Evolutionary conservation across 1,139 yeast species (phyloP).

Genomic region (Kurtzmaniella quercitrusa): DNA sequence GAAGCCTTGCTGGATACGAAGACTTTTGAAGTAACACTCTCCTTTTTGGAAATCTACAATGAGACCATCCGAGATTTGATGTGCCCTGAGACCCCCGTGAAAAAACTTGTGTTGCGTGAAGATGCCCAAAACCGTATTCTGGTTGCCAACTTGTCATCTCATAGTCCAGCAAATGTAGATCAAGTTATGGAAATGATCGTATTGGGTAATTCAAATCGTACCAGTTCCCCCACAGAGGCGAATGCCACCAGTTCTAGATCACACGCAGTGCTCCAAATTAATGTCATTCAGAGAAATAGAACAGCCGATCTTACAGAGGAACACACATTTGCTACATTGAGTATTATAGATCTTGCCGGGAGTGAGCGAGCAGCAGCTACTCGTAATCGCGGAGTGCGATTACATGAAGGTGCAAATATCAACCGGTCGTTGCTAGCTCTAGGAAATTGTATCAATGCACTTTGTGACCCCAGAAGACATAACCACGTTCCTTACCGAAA

Average conservation of each 20-base stretch:
- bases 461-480: slow-evolving; percentile 66
- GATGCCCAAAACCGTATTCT: slow-evolving; percentile 63
- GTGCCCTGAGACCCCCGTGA: slow-evolving; percentile 46
- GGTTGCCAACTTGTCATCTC: slow-evolving; percentile 71
- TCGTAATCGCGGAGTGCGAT: slow-evolving; percentile 70
- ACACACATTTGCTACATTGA: slow-evolving; percentile 73
- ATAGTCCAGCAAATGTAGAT: slow-evolving; percentile 59
- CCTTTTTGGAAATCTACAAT: slow-evolving; percentile 85
- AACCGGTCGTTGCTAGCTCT: slow-evolving; percentile 82
- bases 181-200: slow-evolving; percentile 80
- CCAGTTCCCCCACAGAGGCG: slow-evolving; percentile 86
- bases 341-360: slow-evolving; percentile 90
- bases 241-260: slow-evolving; percentile 88
- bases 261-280: slow-evolving; percentile 86
- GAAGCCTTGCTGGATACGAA: slow-evolving; percentile 53
- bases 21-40: slow-evolving; percentile 56
- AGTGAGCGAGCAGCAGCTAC: slow-evolving; percentile 94
- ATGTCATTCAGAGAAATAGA: slow-evolving; percentile 58
- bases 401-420: slow-evolving; percentile 90
- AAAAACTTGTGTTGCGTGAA: slow-evolving; percentile 61
- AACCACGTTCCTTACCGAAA: slow-evolving; percentile 88
- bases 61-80: slow-evolving; percentile 82
- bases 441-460: slow-evolving; percentile 91
- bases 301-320: slow-evolving; percentile 64
- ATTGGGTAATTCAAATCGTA: slow-evolving; percentile 70